Base-by-base conservation (phyloP, 192 early-diverging fungal genomes). In the Mortierella hygrophila region DNA sequence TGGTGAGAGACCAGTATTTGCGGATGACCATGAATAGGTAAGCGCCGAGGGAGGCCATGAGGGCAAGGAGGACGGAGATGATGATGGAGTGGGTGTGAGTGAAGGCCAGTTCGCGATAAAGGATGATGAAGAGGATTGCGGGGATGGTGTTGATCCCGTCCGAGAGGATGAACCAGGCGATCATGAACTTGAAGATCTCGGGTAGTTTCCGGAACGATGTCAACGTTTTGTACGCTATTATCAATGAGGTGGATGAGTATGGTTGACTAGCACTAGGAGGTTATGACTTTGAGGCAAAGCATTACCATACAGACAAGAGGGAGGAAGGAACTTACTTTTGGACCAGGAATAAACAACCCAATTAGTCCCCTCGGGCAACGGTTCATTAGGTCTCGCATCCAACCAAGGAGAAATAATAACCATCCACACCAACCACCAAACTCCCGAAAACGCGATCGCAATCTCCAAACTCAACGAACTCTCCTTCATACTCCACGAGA, bases 91-190 rank as follows among this genome's bases (percentile, higher is more conserved):
- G 81, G 3, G 70, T 73, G 42, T 90, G 78, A 8, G 72, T 77
- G 52, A 93, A 85, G 29, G 79, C 77, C 60, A 95, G 85, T 46
- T 91, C 90, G 16, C 83, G 86, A 73, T 92, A 91, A 13, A 85
- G 89, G 75, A 92, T 94, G 16, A 95, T 77, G 29, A 92, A 86
- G 21, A 91, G 85, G 20, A 94, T 89, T n/a, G 89, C 71, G 21
- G 79, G 65, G 60, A 93, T 77, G 40, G 93, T 92, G 72, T 72
- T 93, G 77, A 92, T 86, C 4, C 90, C 92, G 76, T 95, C 94
- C 23, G 92, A 90, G 68, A 92, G 91, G 55, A 94, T 88, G 80
- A 94, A 94, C 93, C 92, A 95, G 0, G 89, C 88, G 1, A 93
- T n/a, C 57, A 95, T 89, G 77, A 94, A 94, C 74, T 89, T 85